Base-by-base conservation (phyloP, 179 eudicot species). In the Beta corolliflora region DNA sequence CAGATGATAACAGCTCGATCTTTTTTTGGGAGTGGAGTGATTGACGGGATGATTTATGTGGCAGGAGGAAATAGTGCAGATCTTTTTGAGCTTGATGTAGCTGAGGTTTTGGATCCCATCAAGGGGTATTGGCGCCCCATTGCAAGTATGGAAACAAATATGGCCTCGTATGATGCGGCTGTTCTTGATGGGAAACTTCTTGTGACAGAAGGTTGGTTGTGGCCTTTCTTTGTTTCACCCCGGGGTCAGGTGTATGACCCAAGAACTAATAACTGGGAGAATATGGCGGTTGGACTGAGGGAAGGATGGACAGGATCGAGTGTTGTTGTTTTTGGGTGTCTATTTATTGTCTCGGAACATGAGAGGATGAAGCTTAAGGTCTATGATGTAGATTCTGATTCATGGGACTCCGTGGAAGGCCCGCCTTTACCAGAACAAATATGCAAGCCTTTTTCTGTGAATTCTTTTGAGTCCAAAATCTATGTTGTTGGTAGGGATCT, bases 241-340 rank as follows among this genome's bases (percentile, higher is more conserved):
- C 81, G 96, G 60, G 99, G 99, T 68, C 99, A 92, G 79, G 82
- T 94, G 50, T 94, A 95, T 83, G 97, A 95, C 81, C 98, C 99
- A 3, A 79, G 29, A 77, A 90, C 89, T 9, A 88, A 91, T 83
- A 77, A 72, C 29, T 95, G 99, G 99, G 98, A 90, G 87, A 83
- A 75, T 77, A 94, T 95, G 98, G 90, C 94, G 8, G 76, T 84
- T 61, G 99, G 99, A 5, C 81, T 95, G 54, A 82, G 99, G 77
- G 97, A 92, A 87, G 99, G 98, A 21, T 95, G 99, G 98, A 95
- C 98, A 7, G 99, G 99, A 21, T 92, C 98, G 3, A 96, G 99
- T 79, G 91, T 91, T 14, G 98, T 96, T 64, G 59, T 96, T 56
- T 85, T 86, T 41, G 96, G 92, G 56, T 91, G 82, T 55, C 81